These are phyloP conservation scores for Candida pseudofarinosa DNA, from an alignment of 805 yeast species.

Conservation along the genomic window DNA sequence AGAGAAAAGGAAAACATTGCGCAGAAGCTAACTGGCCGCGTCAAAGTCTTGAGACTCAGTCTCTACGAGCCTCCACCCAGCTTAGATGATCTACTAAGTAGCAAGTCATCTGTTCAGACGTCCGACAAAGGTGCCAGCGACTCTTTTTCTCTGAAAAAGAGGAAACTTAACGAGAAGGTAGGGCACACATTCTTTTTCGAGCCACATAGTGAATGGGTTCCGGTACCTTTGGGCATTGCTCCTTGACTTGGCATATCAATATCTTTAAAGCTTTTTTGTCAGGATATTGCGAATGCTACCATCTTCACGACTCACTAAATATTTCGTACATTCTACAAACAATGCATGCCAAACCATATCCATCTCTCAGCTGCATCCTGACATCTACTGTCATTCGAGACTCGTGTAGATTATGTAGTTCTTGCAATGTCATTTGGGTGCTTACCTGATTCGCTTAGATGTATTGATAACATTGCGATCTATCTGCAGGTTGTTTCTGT, in stretches of 20 bases:
- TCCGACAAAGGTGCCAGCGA: constrained; percentile 7
- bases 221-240: constrained; percentile 50
- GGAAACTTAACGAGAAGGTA: constrained; percentile 4
- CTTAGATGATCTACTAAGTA: constrained; percentile 20
- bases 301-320: no score
- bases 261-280: no score
- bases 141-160: constrained; percentile 1
- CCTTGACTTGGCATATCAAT: no score
- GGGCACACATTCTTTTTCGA: constrained; percentile 23
- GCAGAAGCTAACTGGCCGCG: neutral
- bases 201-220: constrained; percentile 40
- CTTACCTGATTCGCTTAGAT: neutral
- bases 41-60: constrained; percentile 4
- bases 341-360: no score
- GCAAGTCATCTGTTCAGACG: constrained; percentile 9
- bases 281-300: no score
- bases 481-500: neutral
- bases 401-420: no score
- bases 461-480: neutral
- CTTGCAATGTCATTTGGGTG: no score
- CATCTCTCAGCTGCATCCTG: no score
- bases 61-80: constrained; percentile 17
- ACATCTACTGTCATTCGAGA: no score
- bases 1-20: constrained; percentile 4
- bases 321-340: no score